Base-by-base conservation (phyloP, 176 grass and related monocot species). In the Eragrostis curvula region DNA sequence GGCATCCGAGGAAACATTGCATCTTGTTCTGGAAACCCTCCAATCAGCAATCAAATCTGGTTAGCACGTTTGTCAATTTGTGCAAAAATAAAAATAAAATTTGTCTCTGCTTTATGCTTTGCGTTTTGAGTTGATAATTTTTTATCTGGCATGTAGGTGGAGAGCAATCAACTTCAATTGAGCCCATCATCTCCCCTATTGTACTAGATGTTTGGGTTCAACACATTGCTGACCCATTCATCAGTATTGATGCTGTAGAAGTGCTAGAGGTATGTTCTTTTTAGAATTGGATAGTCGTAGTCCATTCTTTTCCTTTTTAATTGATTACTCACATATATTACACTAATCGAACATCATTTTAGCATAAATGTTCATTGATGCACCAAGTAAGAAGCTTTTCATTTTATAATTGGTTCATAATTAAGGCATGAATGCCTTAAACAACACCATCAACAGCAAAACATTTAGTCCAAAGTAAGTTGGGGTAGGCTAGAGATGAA, bases 11-110 rank as follows among this genome's bases (percentile, higher is more conserved):
- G 96, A 95, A 85, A 91, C 96, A 24, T 72, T 98, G 66, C 92
- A 93, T 95, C 96, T 98, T 91, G 88, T 98, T 69, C 81, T 98
- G 62, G 96, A 98, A 91, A 98, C 96, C 29, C 84, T 98, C 64
- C 92, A 95, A 88, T 81, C 90, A 44, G 85, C 87, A 32, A 77
- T 98, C 51, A 93, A 93, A 85, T 90, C 96, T 81, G 90, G 92
- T 98, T n/a, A 50, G 48, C 72, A 49, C 49, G 47, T 62, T 85
- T 78, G 12, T 71, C 40, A 58, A 58, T 82, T 81, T 43, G 66
- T 87, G 73, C 36, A 89, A 45, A 83, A 60, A n/a, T n/a, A n/a
- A n/a, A n/a, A n/a, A n/a, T n/a, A n/a, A 77, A 39, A 71, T 30
- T 43, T 76, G 23, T n/a, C 12, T 4, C 50, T 46, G 68, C 18